A percentile compares a stretch with the other conserved stretches of the same genome.
Evolutionary conservation across 2,329 filamentous ascomycete species (phyloP).

Genomic region (Colletotrichum sp.): DNA sequence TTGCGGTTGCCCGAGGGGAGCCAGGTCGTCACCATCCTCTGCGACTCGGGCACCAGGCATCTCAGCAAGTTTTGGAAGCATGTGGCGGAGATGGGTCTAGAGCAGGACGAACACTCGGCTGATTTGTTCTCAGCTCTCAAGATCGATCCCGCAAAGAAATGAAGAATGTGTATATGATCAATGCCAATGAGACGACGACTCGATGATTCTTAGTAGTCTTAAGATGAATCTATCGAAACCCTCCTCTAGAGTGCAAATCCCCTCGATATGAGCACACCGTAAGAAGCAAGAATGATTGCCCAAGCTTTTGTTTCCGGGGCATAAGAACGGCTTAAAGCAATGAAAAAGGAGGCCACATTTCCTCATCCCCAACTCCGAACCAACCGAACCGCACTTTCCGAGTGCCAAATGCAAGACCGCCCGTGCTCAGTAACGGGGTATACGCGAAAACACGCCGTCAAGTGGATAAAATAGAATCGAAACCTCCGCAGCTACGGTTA

Average conservation of each 20-base stretch:
- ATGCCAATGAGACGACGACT: background rate
- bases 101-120: conserved; percentile 56
- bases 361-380: conserved; percentile 22
- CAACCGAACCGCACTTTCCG: conserved; percentile 13
- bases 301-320: background rate
- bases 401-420: conserved; percentile 22
- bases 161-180: background rate
- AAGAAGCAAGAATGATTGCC: conserved; percentile 5
- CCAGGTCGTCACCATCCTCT: conserved; percentile 81
- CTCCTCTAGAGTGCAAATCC: background rate
- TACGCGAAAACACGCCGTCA: conserved; percentile 18
- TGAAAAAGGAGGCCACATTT: conserved; percentile 5
- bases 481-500: background rate
- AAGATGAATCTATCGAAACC: conserved; percentile 15
- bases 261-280: background rate
- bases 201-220: background rate
- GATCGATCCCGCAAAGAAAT: conserved; percentile 32
- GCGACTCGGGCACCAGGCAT: conserved; percentile 82
- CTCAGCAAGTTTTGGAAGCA: conserved; percentile 85
- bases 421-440: conserved; percentile 19
- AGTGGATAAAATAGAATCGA: background rate
- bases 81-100: conserved; percentile 71
- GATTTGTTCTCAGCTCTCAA: conserved; percentile 57
- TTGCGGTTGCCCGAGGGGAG: conserved; percentile 65
- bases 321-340: conserved; percentile 13